A percentile compares a stretch with the other conserved stretches of the same genome.
phyloP scores from a whole-genome alignment of 2,329 filamentous ascomycete genomes.

The Sporothrix variecibatus region DNA sequence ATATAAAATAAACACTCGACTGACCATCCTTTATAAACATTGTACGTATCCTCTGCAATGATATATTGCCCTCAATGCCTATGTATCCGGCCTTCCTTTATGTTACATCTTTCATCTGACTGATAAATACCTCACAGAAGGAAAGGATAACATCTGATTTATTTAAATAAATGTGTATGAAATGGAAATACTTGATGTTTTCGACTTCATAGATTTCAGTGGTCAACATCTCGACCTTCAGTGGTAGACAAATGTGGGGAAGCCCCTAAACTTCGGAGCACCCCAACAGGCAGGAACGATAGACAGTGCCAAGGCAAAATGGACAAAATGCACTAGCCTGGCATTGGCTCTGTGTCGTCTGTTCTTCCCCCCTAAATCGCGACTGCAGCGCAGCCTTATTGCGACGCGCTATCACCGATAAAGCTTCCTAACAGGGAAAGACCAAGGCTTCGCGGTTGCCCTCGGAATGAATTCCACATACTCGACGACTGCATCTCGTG shows the following conservation, averaged over 20 bases:
- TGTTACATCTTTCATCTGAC: no score
- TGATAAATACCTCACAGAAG: no score
- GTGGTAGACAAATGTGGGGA: neutral
- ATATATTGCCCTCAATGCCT: no score
- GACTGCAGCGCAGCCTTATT: neutral
- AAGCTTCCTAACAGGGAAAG: conserved; percentile 10
- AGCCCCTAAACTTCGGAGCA: conserved; percentile 7
- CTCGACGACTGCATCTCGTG: neutral
- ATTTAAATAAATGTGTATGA: neutral
- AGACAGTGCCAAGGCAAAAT: neutral
- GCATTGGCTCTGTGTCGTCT: neutral
- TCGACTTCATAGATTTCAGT: neutral
- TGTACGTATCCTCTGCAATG: no score
- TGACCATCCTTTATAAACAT: no score
- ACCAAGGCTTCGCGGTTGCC: conserved; percentile 6
- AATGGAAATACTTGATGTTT: neutral
- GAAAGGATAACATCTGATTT: no score
- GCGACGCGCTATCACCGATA: conserved; percentile 11
- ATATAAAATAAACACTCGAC: no score
- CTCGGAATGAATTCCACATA: neutral
- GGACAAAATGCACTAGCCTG: neutral
- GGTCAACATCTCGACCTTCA: neutral
- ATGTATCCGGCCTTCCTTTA: no score
- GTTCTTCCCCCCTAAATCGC: conserved; percentile 8
- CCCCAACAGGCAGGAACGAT: neutral